These are phyloP conservation scores for Verbena officinalis DNA, from an alignment of 257 asterid species.

Conservation along the genomic window DNA sequence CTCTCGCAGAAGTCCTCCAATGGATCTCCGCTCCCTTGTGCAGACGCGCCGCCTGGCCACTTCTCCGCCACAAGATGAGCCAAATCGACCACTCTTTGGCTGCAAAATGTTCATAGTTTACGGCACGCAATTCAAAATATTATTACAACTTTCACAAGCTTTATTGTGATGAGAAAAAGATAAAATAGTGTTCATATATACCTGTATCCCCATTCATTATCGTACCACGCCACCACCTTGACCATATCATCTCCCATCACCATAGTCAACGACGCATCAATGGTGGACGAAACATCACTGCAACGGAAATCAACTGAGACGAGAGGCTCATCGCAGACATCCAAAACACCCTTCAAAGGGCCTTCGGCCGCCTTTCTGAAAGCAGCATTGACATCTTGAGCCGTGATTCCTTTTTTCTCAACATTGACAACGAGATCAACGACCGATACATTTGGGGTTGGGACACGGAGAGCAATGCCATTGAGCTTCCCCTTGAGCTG, in stretches of 20 bases:
- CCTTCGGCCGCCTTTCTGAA: conserved; percentile 90
- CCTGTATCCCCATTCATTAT: conserved; percentile 99
- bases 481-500: conserved; percentile 93
- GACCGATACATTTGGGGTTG: conserved; percentile 93
- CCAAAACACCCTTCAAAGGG: conserved; percentile 70
- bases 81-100: conserved; percentile 95
- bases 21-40: conserved; percentile 68
- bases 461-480: conserved; percentile 93
- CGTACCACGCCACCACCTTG: conserved; percentile 98
- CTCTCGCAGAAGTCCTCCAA: conserved; percentile 82
- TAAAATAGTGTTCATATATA: too few species aligned
- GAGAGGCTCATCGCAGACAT: conserved; percentile 64
- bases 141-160: too few species aligned
- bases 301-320: conserved; percentile 91
- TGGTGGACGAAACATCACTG: conserved; percentile 75
- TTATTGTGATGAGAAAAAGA: too few species aligned
- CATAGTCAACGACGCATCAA: conserved; percentile 91
- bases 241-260: conserved; percentile 99
- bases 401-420: conserved; percentile 75
- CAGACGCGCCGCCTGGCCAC: conserved; percentile 78
- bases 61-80: conserved; percentile 83
- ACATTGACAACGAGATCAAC: conserved; percentile 87
- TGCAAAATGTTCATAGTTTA: conserved; percentile 41
- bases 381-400: conserved; percentile 84
- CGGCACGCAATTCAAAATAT: too few species aligned